Evolutionary conservation across 495 filamentous ascomycete species (phyloP).

Genomic region (Hyaloscypha finlandica): DNA sequence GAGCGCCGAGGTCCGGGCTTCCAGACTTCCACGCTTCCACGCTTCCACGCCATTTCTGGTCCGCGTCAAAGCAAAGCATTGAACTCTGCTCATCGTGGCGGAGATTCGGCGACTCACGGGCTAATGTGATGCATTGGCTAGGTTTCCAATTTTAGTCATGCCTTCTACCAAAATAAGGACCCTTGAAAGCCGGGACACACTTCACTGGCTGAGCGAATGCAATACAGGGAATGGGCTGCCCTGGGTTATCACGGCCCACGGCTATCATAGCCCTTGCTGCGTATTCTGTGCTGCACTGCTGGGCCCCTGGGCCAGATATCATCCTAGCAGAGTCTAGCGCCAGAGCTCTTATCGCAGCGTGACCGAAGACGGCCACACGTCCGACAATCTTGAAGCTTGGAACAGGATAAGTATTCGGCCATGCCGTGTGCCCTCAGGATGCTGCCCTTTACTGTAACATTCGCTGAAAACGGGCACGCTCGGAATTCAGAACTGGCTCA

Average conservation of each 20-base stretch:
- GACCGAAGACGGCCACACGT: neutral
- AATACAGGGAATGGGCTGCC: neutral
- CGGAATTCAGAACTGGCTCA: neutral
- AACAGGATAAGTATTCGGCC: slow-evolving; percentile 22
- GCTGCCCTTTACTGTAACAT: neutral
- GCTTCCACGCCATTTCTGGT: slow-evolving; percentile 11
- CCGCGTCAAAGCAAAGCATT: neutral
- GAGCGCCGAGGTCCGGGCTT: neutral
- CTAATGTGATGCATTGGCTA: neutral
- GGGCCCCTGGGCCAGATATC: neutral
- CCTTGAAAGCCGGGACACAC: neutral
- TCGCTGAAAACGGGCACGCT: neutral
- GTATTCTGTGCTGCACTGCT: neutral
- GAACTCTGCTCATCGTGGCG: neutral
- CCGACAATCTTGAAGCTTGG: neutral
- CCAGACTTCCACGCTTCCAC: no score
- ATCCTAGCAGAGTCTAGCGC: neutral
- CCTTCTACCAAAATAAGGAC: neutral
- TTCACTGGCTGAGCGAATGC: neutral
- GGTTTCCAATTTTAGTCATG: neutral
- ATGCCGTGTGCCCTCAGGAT: slow-evolving; percentile 9
- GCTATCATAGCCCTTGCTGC: neutral
- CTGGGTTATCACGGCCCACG: neutral
- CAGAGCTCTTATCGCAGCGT: slow-evolving; percentile 1
- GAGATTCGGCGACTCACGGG: neutral